Base-by-base conservation (phyloP, 2,329 filamentous ascomycete genomes). In the Cytospora paraplurivora region DNA sequence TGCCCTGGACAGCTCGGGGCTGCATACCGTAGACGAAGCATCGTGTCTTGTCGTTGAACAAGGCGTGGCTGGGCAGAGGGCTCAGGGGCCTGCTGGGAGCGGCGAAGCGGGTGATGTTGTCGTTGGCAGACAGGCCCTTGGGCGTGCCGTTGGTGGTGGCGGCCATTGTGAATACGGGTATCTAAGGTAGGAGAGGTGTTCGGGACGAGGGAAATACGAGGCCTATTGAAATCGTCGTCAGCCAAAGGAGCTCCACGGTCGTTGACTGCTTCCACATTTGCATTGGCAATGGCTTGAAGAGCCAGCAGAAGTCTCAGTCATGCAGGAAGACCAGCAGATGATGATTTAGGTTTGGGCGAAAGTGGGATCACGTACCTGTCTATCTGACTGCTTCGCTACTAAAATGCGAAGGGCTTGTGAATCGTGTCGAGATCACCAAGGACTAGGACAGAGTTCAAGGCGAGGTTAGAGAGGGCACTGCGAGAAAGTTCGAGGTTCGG, bases 11-110 rank as follows among this genome's bases (percentile, higher is more conserved):
- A 72, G 91, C 91, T 79, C 93, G 89, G 76, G 95, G 94, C 84
- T 99, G 95, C 76, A 99, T 92, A 79, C 95, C 95, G 82, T 99
- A 99, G 80, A 99, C 95, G 78, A 99, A 96, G 85, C 95, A 98
- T 94, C 95, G 87, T 77, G 95, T 98, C 91, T 98, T 99, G 82
- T 93, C 88, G 86, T 95, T 95, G 89, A 98, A 99, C 76, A 99
- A 92, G 67, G 91, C 90, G 80, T 97, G 92, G 75, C 88, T 85
- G 70, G 92, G 89, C 68, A 90, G 88, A 71, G 95, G 95, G 85
- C 91, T 97, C 82, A 96, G 80, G 69, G 93, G 92, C 75, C 95
- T 88, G 83, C 92, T 97, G 71, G 95, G 92, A 74, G 94, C 92
- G 72, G 89, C 87, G 80, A 99, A 99, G 72, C 95, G 93, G 79